Base-by-base conservation (phyloP, 2,329 filamentous ascomycete species). In the Aureobasidium sp. region DNA sequence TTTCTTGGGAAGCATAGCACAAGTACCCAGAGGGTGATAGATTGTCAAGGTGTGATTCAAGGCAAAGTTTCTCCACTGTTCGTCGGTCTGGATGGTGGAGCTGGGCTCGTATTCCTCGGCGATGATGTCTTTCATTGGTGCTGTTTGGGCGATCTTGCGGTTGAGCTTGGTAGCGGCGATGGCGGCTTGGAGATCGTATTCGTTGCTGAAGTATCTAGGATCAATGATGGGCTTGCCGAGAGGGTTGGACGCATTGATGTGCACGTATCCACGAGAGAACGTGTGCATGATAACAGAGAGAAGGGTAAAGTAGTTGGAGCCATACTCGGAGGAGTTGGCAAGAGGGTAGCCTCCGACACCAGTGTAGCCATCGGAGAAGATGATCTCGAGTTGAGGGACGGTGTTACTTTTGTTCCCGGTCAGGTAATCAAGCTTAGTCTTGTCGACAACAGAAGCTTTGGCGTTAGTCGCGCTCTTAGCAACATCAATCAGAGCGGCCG, bases 281-380 rank as follows among this genome's bases (percentile, higher is more conserved):
- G 73, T 72, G 29, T 74, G 71, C 56, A 59, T 59, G 1, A 80
- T 69, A 4, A 72, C 72, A n/a, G 73, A 74, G 36, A 79, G 77
- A 0, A 74, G 70, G 15, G 66, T 73, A 0, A 72, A 53, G 33
- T 80, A 75, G 33, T 51, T 61, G 31, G 58, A 45, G 33, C 58
- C 47, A 33, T 61, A 50, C 23, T 51, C 31, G 2, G 45, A 38
- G 4, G 43, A 51, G 47, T 51, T 47, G 4, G 11, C 58, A 20
- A 43, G 18, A 2, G 76, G 75, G 66, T 78, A 78, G 16, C 78
- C 77, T 68, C 77, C 78, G 48, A 75, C 67, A 27, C 58, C 58
- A n/a, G 43, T 61, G 43, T 50, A 50, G 23, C 43, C 43, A n/a
- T 50, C 60, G 18, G 70, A 50, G 61, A 69, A 71, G 51, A 78